Evolutionary conservation across 2,329 filamentous ascomycete species (phyloP), one percentile per base, ranked within the genome.

Genomic region (Xylaria sp.): DNA sequence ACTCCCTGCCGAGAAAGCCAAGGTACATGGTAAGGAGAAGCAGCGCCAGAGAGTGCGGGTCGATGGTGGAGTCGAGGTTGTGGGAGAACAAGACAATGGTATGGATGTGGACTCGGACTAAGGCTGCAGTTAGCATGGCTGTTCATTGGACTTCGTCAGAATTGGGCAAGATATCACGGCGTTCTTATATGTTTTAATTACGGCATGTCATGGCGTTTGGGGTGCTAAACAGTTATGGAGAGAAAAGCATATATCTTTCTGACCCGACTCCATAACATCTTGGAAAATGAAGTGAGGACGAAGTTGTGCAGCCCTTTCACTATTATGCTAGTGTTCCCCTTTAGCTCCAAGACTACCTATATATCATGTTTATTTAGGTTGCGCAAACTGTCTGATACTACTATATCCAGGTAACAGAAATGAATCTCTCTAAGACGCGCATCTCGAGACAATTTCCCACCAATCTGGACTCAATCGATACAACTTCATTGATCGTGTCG

Each of bases 81-180:
- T 81, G 27, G 76, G 78, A 56, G 81, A 78, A 36, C 80, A 77
- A 31, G 73, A 73, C 61, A 69, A 70, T 55, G 79, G 76, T 17
- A 81, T 83, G 79, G 81, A 83, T 65, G 77, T 81, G 72, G 81
- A 83, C 73, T 80, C 71, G 55, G 79, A 81, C 39, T 75, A 65
- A 64, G 17, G 15, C 33, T 9, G 20, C 56, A 31, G 27, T 45
- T 50, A 17, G 22, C 53, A 61, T 47, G 66, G 59, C 54, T 63
- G 47, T 45, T 60, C 56, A 54, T 57, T 45, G 58, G 59, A 45
- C 53, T 64, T 61, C 33, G 60, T 61, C 36, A 42, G 38, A 69
- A 63, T 67, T 67, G 69, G 69, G 65, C 63, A 65, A 72, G 61
- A 73, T 69, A 71, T 69, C 66, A 68, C 65, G 74, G 74, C 74